phyloP scores from a whole-genome alignment of 768 basidiomycete species.

The Mycena filopes region DNA sequence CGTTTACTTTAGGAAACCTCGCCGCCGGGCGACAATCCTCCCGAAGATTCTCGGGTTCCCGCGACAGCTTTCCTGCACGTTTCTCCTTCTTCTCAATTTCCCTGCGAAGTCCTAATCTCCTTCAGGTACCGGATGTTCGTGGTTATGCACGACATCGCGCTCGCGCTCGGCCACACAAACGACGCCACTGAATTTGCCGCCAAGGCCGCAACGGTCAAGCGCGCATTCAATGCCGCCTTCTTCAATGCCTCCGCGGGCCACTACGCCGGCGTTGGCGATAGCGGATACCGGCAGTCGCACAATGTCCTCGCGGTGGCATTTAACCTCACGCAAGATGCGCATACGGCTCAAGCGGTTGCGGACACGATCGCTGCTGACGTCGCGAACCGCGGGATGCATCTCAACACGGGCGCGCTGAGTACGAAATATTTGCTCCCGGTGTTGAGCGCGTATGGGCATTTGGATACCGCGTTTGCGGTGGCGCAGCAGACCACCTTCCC shows the following conservation, averaged over 20 bases:
- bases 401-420: conserved; percentile 40
- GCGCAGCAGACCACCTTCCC: conserved; percentile 43
- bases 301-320: conserved; percentile 43
- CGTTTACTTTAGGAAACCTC: conserved; percentile 8
- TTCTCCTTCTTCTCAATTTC: not conserved
- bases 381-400: conserved; percentile 31
- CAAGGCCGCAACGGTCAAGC: conserved; percentile 37
- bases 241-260: conserved; percentile 33
- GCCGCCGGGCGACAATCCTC: conserved; percentile 40
- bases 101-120: not conserved
- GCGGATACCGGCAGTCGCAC: conserved; percentile 43
- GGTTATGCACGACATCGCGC: conserved; percentile 38
- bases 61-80: conserved; percentile 43
- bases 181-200: conserved; percentile 36
- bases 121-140: conserved; percentile 40
- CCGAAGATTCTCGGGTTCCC: conserved; percentile 40
- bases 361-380: conserved; percentile 39
- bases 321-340: conserved; percentile 34
- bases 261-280: conserved; percentile 40
- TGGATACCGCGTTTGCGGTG: conserved; percentile 38
- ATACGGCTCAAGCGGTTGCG: conserved; percentile 32
- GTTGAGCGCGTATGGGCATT: conserved; percentile 35
- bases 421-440: conserved; percentile 41
- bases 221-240: conserved; percentile 41
- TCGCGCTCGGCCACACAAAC: conserved; percentile 34